Evolutionary conservation across 345 rosid genomes (phyloP).

Genomic region (Tarenaya hassleriana): DNA sequence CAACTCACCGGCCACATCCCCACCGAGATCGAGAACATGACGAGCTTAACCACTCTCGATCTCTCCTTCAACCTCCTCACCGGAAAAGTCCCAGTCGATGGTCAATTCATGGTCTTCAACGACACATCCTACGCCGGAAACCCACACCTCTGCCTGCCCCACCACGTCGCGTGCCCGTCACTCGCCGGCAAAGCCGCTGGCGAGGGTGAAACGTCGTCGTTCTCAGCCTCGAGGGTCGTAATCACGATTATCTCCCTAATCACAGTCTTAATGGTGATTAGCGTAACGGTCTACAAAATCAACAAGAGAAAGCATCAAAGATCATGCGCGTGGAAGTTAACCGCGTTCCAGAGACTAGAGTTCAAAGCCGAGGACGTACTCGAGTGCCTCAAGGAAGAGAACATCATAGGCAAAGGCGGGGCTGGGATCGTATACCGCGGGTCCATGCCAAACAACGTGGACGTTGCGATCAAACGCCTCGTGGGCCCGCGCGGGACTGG

Average conservation of each 20-base stretch:
- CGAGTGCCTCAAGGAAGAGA: constrained; percentile 77
- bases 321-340: constrained; percentile 67
- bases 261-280: constrained; percentile 39
- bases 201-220: constrained; percentile 25
- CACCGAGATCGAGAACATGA: constrained; percentile 53
- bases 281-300: constrained; percentile 37
- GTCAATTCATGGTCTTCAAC: constrained; percentile 70
- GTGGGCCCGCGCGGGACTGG: constrained; percentile 66
- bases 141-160: constrained; percentile 52
- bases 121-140: constrained; percentile 64
- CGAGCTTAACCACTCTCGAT: constrained; percentile 70
- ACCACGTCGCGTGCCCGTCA: constrained; percentile 35
- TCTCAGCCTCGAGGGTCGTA: constrained; percentile 35
- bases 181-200: constrained; percentile 25
- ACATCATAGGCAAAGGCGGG: constrained; percentile 92
- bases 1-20: constrained; percentile 64
- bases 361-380: constrained; percentile 79
- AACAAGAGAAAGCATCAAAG: constrained; percentile 41
- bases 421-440: constrained; percentile 88
- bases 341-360: constrained; percentile 68
- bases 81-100: constrained; percentile 61
- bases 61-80: constrained; percentile 59
- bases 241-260: constrained; percentile 35
- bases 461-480: constrained; percentile 71
- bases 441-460: constrained; percentile 58